phyloP scores from a whole-genome alignment of 495 filamentous ascomycete genomes.

The Peziza echinospora region DNA sequence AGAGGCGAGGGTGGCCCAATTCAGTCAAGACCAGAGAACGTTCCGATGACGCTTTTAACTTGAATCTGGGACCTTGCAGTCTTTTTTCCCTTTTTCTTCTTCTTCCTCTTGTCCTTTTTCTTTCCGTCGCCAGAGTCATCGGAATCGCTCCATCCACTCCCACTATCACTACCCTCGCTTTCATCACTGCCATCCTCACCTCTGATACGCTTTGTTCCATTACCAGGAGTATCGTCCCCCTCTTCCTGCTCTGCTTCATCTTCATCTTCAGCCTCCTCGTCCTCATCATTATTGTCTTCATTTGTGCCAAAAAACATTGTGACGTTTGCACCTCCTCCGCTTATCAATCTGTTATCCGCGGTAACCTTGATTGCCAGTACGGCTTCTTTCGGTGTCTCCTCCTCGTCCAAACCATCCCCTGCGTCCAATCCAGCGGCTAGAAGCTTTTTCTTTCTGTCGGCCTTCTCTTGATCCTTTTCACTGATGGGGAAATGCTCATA shows the following conservation, averaged over 20 bases:
- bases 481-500: background rate
- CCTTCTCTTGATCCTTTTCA: background rate
- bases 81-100: background rate
- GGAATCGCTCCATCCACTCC: background rate
- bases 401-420: background rate
- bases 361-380: constrained; percentile 14
- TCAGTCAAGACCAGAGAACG: too few species aligned
- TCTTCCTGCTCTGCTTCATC: background rate
- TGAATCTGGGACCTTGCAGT: too few species aligned
- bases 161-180: background rate
- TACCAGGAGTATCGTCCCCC: background rate
- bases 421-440: background rate
- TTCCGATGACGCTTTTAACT: too few species aligned
- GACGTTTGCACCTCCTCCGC: background rate
- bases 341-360: constrained; percentile 3
- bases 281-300: background rate
- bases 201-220: too few species aligned
- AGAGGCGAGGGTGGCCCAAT: too few species aligned
- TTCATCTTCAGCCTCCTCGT: background rate
- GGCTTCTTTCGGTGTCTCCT: constrained; percentile 7
- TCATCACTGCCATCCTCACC: background rate
- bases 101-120: background rate
- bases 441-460: background rate
- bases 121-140: background rate
- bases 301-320: background rate